These are phyloP conservation scores for Earliella scabrosa DNA, from an alignment of 1,284 basidiomycete species.

Conservation along the genomic window DNA sequence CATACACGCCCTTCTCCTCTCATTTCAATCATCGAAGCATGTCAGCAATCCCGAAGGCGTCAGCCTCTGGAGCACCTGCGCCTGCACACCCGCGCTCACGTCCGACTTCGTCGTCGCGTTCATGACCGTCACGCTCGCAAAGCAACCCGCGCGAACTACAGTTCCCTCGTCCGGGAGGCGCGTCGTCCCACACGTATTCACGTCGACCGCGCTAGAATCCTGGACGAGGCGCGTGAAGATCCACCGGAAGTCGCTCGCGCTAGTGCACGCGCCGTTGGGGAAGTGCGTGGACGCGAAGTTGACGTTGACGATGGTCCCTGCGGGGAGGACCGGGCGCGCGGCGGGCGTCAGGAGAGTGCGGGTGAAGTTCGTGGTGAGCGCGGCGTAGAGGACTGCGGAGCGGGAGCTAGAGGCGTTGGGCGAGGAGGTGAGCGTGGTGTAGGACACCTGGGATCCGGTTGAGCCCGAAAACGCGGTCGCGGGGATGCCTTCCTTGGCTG, in stretches of 20 bases:
- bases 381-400: slow-evolving; percentile 45
- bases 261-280: slow-evolving; percentile 34
- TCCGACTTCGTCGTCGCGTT: slow-evolving; percentile 49
- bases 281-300: slow-evolving; percentile 47
- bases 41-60: slow-evolving; percentile 5
- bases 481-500: slow-evolving; percentile 50
- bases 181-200: slow-evolving; percentile 45
- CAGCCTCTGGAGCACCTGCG: slow-evolving; percentile 42
- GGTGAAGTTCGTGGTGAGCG: slow-evolving; percentile 45
- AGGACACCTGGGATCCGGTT: slow-evolving; percentile 45
- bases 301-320: slow-evolving; percentile 49
- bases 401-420: slow-evolving; percentile 37
- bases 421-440: slow-evolving; percentile 44
- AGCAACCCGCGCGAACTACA: slow-evolving; percentile 39
- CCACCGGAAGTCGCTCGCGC: slow-evolving; percentile 43
- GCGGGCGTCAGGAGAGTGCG: slow-evolving; percentile 39
- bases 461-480: slow-evolving; percentile 53
- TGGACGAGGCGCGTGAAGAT: slow-evolving; percentile 48
- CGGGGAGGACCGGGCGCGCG: slow-evolving; percentile 42
- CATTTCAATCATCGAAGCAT: slow-evolving; percentile 9
- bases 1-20: too few relatives aligned
- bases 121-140: slow-evolving; percentile 51
- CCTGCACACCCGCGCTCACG: slow-evolving; percentile 45
- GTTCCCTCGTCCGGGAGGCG: slow-evolving; percentile 38
- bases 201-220: slow-evolving; percentile 39